Base-by-base conservation (phyloP, 2,329 filamentous ascomycete genomes). In the Rhynchosporium secalis region DNA sequence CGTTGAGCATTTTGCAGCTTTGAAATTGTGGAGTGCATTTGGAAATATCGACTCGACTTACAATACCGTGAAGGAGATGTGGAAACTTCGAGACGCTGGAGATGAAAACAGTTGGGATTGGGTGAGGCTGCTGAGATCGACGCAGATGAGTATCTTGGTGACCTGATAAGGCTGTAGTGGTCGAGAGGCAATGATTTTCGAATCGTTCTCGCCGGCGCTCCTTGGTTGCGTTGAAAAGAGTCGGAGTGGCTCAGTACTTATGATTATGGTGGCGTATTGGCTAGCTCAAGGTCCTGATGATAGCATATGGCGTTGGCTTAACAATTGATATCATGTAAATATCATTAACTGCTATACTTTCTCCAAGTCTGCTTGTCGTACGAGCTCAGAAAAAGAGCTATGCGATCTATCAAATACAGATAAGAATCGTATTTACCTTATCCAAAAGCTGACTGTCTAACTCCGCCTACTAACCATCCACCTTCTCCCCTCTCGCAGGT, bases 31-130 rank as follows among this genome's bases (percentile, higher is more conserved):
- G 33, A 36, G 33, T 36, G 33, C 33, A 10, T 46, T 70, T 46
- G 68, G 66, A 10, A 69, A 70, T 57, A 63, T 70, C 29, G 65
- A 67, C 40, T 15, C 65, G 31, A 51, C 64, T 8, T 57, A 60
- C 15, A 13, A 33, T 5, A 54, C 67, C 31, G 62, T 70, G 20
- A 28, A 62, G 56, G 58, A 59, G 28, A 69, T 66, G 29, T 70
- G 69, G 69, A 47, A 41, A 15, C 56, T 65, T 43, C 59, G 65
- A 33, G 68, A 70, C 51, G 40, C 13, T 7, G 59, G 56, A 13
- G 5, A 45, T 7, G 9, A 41, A 33, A 56, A 55, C 5, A 49
- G 62, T 36, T 68, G 67, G 68, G 66, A 67, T 47, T 70, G 68
- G 68, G 67, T 70, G 4, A 57, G 56, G 26, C 62, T 66, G 56